These are phyloP conservation scores for Phytopythium aichiense DNA, from an alignment of 352 stramenopile genomes.

Conservation along the genomic window DNA sequence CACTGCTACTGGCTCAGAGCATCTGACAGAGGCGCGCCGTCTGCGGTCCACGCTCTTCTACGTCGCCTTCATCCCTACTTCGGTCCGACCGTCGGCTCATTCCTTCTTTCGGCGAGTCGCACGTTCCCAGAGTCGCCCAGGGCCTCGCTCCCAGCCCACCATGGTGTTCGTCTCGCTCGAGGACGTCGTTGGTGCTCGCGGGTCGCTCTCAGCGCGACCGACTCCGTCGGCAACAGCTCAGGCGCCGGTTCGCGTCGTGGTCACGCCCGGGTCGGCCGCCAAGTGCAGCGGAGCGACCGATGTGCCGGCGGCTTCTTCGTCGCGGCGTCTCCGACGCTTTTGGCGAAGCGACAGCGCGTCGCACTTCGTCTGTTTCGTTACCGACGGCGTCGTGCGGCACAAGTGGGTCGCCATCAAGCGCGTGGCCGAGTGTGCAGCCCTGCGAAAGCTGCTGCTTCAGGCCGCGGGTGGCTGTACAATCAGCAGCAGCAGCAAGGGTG, in stretches of 20 bases:
- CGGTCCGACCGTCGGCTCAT: not conserved
- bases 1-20: not conserved
- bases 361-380: constrained; percentile 73
- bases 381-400: constrained; percentile 53
- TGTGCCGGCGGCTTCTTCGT: constrained; percentile 1
- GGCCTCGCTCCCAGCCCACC: not conserved
- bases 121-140: not conserved
- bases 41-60: not conserved
- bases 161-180: constrained; percentile 85
- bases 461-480: constrained; percentile 31
- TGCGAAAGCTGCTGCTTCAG: constrained; percentile 36
- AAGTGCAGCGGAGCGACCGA: constrained; percentile 26
- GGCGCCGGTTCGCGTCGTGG: constrained; percentile 44
- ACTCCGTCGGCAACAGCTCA: constrained; percentile 1
- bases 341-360: constrained; percentile 3
- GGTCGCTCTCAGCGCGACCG: not conserved
- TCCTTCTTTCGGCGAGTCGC: constrained; percentile 1
- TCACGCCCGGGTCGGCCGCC: constrained; percentile 58
- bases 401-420: constrained; percentile 72
- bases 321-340: not conserved
- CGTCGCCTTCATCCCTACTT: not conserved
- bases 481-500: constrained; percentile 7
- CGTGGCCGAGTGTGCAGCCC: constrained; percentile 33
- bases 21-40: not conserved
- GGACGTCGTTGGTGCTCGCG: constrained; percentile 33